Conservation (phyloP, 169 alveolate species). For the Plasmodium inui region DNA sequence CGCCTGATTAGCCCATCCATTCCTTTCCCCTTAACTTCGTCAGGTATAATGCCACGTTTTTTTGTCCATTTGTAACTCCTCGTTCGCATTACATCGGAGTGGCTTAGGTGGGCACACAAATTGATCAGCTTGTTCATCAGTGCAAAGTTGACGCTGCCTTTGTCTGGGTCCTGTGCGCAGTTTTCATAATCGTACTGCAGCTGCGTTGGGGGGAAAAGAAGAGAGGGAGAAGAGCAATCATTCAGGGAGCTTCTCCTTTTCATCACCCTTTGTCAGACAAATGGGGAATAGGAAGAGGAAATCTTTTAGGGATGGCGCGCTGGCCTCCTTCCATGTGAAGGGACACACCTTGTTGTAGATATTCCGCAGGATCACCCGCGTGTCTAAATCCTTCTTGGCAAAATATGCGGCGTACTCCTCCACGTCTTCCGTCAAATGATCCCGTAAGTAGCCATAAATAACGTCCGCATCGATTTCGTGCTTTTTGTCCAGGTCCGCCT, state of each 20-base stretch:
- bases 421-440: slow-evolving; percentile 38
- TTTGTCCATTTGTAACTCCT: background rate
- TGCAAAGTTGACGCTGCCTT: background rate
- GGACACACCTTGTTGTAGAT: slow-evolving; percentile 27
- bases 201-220: slow-evolving; percentile 1
- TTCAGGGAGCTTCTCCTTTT: background rate
- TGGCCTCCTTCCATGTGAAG: background rate
- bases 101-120: slow-evolving; percentile 38
- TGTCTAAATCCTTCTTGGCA: slow-evolving; percentile 34
- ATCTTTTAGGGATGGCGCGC: background rate
- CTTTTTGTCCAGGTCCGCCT: slow-evolving; percentile 22
- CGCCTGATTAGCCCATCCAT: background rate
- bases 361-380: background rate
- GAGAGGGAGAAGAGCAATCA: background rate
- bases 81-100: slow-evolving; percentile 28
- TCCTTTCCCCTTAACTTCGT: background rate
- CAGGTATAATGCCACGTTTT: no score
- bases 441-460: slow-evolving; percentile 39
- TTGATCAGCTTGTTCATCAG: slow-evolving; percentile 38
- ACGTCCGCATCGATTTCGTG: slow-evolving; percentile 6
- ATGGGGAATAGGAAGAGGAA: background rate
- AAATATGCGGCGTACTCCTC: slow-evolving; percentile 62
- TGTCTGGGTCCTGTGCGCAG: background rate
- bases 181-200: slow-evolving; percentile 58
- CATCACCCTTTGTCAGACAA: background rate